Evolutionary conservation across 495 filamentous ascomycete species (phyloP).

Genomic region (Penicillium goetzii): DNA sequence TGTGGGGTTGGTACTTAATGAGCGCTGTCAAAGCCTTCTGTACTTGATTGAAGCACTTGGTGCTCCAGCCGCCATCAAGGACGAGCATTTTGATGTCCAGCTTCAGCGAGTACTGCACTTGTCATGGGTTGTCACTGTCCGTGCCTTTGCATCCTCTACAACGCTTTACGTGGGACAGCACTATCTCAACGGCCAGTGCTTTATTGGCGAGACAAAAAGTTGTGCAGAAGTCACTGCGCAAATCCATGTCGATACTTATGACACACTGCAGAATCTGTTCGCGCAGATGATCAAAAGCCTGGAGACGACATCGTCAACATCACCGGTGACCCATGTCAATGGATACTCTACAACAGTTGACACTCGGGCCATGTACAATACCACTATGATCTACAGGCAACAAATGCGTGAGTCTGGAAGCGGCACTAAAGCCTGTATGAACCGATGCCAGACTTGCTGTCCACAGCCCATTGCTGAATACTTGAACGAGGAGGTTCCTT

Average conservation of each 20-base stretch:
- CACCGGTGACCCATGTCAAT: neutral
- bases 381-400: conserved; percentile 17
- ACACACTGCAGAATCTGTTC: conserved; percentile 16
- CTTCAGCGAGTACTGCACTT: conserved; percentile 25
- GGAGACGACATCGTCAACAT: neutral
- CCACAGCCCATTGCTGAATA: neutral
- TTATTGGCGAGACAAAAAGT: conserved; percentile 13
- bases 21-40: conserved; percentile 14
- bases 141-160: conserved; percentile 19
- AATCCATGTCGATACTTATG: conserved; percentile 24
- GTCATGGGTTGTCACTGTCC: conserved; percentile 19
- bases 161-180: conserved; percentile 24
- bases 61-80: neutral
- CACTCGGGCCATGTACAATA: neutral
- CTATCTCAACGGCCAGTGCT: conserved; percentile 19
- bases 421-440: neutral
- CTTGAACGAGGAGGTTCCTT: neutral
- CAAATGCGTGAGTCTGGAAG: neutral
- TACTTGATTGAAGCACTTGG: conserved; percentile 17
- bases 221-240: neutral
- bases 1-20: conserved; percentile 8
- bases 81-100: conserved; percentile 23
- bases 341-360: neutral
- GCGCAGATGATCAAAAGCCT: neutral
- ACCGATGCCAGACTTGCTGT: conserved; percentile 17